Percentiles rank a stretch among this genome's conserved stretches.
phyloP scores from a whole-genome alignment of 2,329 filamentous ascomycete genomes.

The Fusarium palustre region DNA sequence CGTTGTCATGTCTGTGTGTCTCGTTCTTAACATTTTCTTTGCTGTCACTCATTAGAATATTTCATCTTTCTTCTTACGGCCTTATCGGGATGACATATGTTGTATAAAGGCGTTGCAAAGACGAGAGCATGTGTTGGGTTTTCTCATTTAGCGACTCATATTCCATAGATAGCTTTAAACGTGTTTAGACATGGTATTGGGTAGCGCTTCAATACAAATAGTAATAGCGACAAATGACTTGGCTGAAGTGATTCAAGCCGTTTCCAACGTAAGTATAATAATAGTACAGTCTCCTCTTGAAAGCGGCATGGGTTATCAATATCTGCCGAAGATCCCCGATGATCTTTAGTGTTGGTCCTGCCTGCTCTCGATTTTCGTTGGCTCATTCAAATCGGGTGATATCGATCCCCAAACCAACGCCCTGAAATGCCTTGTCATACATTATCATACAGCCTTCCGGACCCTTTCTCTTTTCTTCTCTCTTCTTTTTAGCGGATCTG shows the following conservation, averaged over 20 bases:
- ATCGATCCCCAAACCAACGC: conserved; percentile 44
- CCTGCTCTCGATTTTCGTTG: conserved; percentile 10
- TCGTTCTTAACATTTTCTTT: conserved; percentile 88
- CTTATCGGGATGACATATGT: conserved; percentile 31
- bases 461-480: not conserved
- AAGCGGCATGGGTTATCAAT: not conserved
- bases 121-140: conserved; percentile 40
- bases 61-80: conserved; percentile 30
- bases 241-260: conserved; percentile 5
- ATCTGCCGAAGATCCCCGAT: not conserved
- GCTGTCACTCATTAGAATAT: conserved; percentile 63
- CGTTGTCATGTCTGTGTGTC: conserved; percentile 88
- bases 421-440: conserved; percentile 44
- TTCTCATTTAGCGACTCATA: conserved; percentile 28
- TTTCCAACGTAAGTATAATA: conserved; percentile 5
- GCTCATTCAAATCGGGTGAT: conserved; percentile 14
- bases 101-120: conserved; percentile 40
- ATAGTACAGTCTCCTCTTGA: conserved; percentile 27
- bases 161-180: conserved; percentile 34
- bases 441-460: conserved; percentile 46
- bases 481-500: conserved; percentile 46
- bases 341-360: not conserved
- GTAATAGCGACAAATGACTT: conserved; percentile 31
- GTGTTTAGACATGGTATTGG: conserved; percentile 44
- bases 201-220: conserved; percentile 40